phyloP scores from a whole-genome alignment of 1,139 yeast genomes.

The Arxiozyma telluris region DNA sequence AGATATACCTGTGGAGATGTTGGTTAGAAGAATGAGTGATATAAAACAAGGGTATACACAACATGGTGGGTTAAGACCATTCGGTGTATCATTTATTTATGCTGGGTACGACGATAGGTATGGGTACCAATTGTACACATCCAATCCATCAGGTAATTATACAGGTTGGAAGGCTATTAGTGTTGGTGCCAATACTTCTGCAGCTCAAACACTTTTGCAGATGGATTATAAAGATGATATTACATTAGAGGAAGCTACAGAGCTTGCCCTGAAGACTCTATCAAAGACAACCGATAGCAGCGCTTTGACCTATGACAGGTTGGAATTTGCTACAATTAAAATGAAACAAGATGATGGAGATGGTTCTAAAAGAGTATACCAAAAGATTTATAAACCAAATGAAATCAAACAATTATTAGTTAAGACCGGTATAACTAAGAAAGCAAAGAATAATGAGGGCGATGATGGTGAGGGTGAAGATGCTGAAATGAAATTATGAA shows the following conservation, averaged over 20 bases:
- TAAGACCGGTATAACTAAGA: conserved; percentile 59
- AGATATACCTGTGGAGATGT: conserved; percentile 82
- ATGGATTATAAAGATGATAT: conserved; percentile 88
- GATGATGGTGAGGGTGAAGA: conserved; percentile 38
- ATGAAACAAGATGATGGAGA: conserved; percentile 37
- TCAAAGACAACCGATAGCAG: conserved; percentile 92
- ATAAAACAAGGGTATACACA: conserved; percentile 97
- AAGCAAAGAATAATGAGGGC: conserved; percentile 39
- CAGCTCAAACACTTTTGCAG: conserved; percentile 91
- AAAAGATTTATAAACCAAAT: conserved; percentile 69
- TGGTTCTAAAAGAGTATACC: conserved; percentile 36
- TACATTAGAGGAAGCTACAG: conserved; percentile 69
- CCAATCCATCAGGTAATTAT: conserved; percentile 96
- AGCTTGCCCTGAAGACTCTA: conserved; percentile 81
- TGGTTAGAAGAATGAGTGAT: conserved; percentile 85
- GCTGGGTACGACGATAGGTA: conserved; percentile 92
- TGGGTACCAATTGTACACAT: conserved; percentile 86
- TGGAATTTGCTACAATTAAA: conserved; percentile 79
- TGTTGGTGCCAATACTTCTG: conserved; percentile 92
- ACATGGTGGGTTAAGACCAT: conserved; percentile 97
- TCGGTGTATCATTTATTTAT: conserved; percentile 91
- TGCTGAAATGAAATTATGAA: conserved; percentile 11
- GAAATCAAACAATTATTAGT: conserved; percentile 71
- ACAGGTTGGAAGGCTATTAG: conserved; percentile 98
- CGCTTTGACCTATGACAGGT: conserved; percentile 74